Evolutionary conservation across 2,329 filamentous ascomycete genomes (phyloP).

Genomic region (Colletotrichum sp.): DNA sequence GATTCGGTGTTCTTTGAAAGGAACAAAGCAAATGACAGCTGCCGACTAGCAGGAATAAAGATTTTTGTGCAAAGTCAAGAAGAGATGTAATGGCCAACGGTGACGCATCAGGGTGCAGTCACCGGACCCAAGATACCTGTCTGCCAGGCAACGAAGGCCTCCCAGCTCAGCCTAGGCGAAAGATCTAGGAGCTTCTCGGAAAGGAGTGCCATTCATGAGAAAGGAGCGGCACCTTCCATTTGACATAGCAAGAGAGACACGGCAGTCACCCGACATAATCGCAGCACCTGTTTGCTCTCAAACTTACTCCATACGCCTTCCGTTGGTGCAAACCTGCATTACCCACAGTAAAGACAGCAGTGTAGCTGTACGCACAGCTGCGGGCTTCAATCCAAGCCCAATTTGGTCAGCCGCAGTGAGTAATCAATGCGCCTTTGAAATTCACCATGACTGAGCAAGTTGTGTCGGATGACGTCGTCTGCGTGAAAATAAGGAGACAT

Average conservation of each 20-base stretch:
- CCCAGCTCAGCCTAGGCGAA: too few species aligned
- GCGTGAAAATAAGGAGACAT: background rate
- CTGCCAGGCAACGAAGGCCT: too few species aligned
- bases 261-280: background rate
- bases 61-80: background rate
- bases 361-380: background rate
- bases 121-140: background rate
- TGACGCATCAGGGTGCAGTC: background rate
- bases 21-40: background rate
- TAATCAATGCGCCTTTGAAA: rapidly evolving
- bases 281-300: background rate
- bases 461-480: background rate
- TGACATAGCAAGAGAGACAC: background rate
- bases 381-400: background rate
- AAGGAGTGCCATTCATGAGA: too few species aligned
- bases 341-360: background rate
- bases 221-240: background rate
- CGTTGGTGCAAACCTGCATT: background rate
- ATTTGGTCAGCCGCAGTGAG: background rate
- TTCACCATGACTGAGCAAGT: background rate
- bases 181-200: rapidly evolving
- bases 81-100: background rate
- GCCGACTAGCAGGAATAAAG: background rate
- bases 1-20: background rate
- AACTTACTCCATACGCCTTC: rapidly evolving